These are phyloP conservation scores for Fraxinus floribunda DNA, from an alignment of 305 asterid genomes.

Conservation along the genomic window DNA sequence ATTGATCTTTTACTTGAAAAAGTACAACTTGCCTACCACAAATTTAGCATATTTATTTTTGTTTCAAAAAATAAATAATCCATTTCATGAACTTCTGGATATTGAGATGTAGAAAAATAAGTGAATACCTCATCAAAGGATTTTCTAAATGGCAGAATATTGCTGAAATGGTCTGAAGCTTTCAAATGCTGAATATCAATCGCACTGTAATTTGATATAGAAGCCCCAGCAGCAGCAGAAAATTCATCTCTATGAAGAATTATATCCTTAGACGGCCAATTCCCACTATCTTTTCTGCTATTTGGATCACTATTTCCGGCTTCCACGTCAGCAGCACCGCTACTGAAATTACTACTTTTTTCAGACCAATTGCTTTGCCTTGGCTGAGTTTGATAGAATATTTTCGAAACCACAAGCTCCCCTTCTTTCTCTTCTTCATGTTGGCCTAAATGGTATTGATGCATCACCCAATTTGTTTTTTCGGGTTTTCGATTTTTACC, in stretches of 20 bases:
- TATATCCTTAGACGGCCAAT: constrained; percentile 59
- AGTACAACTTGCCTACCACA: not conserved
- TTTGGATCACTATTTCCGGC: constrained; percentile 10
- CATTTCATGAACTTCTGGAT: not conserved
- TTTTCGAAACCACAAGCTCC: constrained; percentile 93
- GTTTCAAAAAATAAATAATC: not conserved
- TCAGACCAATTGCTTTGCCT: constrained; percentile 91
- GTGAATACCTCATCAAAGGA: constrained; percentile 66
- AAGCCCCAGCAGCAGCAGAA: constrained; percentile 32
- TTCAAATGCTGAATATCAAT: constrained; percentile 69
- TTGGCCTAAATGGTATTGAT: constrained; percentile 92
- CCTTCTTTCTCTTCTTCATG: constrained; percentile 97
- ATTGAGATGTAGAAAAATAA: not conserved
- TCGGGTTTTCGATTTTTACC: constrained; percentile 96
- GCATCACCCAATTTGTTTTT: constrained; percentile 99
- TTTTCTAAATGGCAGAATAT: constrained; percentile 63
- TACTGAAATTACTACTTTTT: constrained; percentile 23
- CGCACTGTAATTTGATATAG: constrained; percentile 45
- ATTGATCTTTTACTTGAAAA: not conserved
- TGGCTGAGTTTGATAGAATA: constrained; percentile 41
- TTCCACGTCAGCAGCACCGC: not conserved
- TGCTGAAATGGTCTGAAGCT: constrained; percentile 55
- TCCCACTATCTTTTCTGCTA: constrained; percentile 46
- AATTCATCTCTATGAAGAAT: constrained; percentile 55
- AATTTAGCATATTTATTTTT: not conserved